phyloP scores from a whole-genome alignment of 2,329 filamentous ascomycete species.

The Botrytis galanthina region DNA sequence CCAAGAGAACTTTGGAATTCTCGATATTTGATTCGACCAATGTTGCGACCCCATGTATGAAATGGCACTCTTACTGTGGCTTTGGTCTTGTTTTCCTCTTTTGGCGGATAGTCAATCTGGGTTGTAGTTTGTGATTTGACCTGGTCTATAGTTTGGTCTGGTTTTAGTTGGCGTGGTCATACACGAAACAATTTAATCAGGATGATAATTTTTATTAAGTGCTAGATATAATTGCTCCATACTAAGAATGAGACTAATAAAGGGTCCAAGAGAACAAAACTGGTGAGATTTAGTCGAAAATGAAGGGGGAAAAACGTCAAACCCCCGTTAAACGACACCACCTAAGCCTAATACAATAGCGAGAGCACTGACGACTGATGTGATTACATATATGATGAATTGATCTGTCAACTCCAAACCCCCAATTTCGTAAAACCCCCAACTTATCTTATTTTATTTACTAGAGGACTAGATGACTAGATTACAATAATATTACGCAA shows the following conservation, averaged over 20 bases:
- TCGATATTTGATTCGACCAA: slow-evolving; percentile 1
- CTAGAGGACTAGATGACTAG: neutral
- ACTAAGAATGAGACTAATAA: neutral
- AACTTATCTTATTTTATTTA: neutral
- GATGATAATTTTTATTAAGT: neutral
- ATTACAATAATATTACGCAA: no score
- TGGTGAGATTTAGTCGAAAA: neutral
- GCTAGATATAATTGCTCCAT: neutral
- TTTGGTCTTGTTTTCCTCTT: slow-evolving; percentile 8
- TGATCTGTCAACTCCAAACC: slow-evolving; percentile 1
- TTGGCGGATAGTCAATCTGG: neutral
- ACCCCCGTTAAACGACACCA: neutral
- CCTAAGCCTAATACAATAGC: neutral
- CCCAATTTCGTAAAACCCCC: neutral
- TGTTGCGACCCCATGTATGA: neutral
- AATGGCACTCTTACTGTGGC: slow-evolving; percentile 13
- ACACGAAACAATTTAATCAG: neutral
- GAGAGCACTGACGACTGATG: neutral
- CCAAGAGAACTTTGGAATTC: neutral
- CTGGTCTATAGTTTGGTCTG: neutral
- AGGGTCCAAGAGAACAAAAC: neutral
- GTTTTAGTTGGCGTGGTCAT: neutral
- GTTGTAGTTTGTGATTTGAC: neutral
- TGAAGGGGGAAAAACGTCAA: neutral
- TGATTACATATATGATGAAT: neutral